Percentiles rank a stretch among this genome's conserved stretches.
Conservation (phyloP, 2,329 filamentous ascomycete species). For the Apiospora marii region DNA sequence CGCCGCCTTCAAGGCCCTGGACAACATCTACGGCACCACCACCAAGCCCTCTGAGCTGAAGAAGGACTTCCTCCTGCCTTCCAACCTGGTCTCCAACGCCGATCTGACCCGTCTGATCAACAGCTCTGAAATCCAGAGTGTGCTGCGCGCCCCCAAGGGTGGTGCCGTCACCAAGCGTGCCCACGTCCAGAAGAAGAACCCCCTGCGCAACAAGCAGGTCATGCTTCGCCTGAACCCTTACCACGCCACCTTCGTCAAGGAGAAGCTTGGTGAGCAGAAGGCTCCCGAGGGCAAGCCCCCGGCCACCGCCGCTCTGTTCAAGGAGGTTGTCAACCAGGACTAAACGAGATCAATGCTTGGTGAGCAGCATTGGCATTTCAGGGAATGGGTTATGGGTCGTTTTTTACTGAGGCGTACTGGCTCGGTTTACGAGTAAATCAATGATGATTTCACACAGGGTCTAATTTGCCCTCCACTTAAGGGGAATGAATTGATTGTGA, state of each 20-base stretch:
- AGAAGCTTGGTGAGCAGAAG: conserved; percentile 79
- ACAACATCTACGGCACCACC: conserved; percentile 95
- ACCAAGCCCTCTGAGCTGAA: conserved; percentile 90
- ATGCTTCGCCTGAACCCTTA: conserved; percentile 99
- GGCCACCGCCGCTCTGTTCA: conserved; percentile 42
- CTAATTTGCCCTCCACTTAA: conserved; percentile 33
- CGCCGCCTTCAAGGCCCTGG: conserved; percentile 92
- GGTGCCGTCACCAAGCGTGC: conserved; percentile 88
- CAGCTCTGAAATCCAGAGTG: conserved; percentile 97
- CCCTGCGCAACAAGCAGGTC: conserved; percentile 98
- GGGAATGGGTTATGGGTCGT: conserved; percentile 32
- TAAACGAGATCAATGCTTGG: conserved; percentile 42
- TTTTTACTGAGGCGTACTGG: conserved; percentile 44
- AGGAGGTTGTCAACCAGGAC: conserved; percentile 41
- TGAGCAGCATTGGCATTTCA: conserved; percentile 44
- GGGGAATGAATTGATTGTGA: conserved; percentile 21
- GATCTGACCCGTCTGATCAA: conserved; percentile 99
- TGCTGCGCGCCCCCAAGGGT: conserved; percentile 91
- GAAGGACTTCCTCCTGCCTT: conserved; percentile 98
- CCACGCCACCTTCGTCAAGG: conserved; percentile 87
- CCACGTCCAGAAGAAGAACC: conserved; percentile 99
- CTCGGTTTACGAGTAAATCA: conserved; percentile 44
- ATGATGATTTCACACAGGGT: conserved; percentile 36
- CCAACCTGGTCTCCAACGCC: conserved; percentile 90
- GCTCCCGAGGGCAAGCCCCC: conserved; percentile 67